Base-by-base conservation (phyloP, 2,329 filamentous ascomycete species). In the Fusarium odoratissimum region DNA sequence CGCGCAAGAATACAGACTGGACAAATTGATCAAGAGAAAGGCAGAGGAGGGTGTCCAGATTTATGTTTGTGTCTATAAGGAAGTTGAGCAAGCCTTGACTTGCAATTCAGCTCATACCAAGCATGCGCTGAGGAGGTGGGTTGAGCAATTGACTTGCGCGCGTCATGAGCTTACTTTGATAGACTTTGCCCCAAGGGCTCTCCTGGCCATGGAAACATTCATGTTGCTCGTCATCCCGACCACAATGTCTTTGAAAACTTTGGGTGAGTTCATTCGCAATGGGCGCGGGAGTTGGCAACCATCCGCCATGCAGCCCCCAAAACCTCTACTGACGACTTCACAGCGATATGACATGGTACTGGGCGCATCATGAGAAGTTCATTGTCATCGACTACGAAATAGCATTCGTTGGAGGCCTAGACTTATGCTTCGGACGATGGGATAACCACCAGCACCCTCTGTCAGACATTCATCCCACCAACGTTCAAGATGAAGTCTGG, bases 281-380 rank as follows among this genome's bases (percentile, higher is more conserved):
- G 21, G 45, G 28, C 14, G 28, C 45, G 17, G 13, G 21, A 31
- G 21, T 48, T 48, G 19, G 14, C 14, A 14, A 21, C 28, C 19
- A 21, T n/a, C 7, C 11, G 9, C 16, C 16, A 31, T 16, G 3
- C 21, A 30, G 12, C 28, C 28, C 10, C 14, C 21, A 16, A 31
- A 10, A 21, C 12, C 19, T 8, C 38, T 38, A 35, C 45, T 67
- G 16, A 67, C 13, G 10, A n/a, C 21, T 30, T 14, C 9, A 6
- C 19, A 59, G 60, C 8, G 69, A 72, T 17, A 72, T 97, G 93
- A 98, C 95, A 1, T 94, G 98, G 78, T 98, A 97, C 84, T 98
- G 95, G 91, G 96, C 96, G 0, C 96, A 99, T 80, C 96, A 99
- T 80, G 96, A 99, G 78, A 99, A 99, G 80, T 97, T 98, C 79